Evolutionary conservation across 1,284 basidiomycete species (phyloP).

Genomic region (Malassezia yamatoensis): DNA sequence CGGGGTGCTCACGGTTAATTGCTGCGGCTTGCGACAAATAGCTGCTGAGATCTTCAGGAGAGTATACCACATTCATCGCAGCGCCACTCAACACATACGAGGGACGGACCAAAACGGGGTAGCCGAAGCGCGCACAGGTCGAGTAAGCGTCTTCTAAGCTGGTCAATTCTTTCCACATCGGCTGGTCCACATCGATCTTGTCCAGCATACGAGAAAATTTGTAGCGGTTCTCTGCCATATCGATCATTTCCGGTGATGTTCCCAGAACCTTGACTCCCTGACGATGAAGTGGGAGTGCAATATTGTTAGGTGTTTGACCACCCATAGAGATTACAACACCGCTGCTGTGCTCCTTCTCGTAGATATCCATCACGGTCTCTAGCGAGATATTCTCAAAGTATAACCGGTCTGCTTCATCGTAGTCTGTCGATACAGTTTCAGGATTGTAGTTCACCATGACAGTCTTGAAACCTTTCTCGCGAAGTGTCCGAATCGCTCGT

Average conservation of each 20-base stretch:
- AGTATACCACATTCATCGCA: constrained; percentile 95
- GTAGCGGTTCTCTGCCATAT: constrained; percentile 95
- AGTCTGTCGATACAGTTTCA: constrained; percentile 98
- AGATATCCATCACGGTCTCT: constrained; percentile 99
- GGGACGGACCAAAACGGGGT: constrained; percentile 50
- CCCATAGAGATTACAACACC: constrained; percentile 95
- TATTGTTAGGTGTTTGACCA: constrained; percentile 77
- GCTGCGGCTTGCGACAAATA: constrained; percentile 86
- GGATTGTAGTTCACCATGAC: constrained; percentile 99
- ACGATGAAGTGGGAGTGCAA: constrained; percentile 86
- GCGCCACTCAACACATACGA: constrained; percentile 90
- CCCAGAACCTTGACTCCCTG: constrained; percentile 85
- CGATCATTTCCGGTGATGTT: constrained; percentile 88
- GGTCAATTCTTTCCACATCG: constrained; percentile 86
- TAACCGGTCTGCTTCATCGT: constrained; percentile 93
- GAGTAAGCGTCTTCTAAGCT: constrained; percentile 84
- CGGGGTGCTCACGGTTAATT: constrained; percentile 91
- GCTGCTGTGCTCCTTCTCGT: constrained; percentile 82
- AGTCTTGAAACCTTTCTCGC: constrained; percentile 83
- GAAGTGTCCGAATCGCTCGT: constrained; percentile 81
- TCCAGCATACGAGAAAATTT: constrained; percentile 97
- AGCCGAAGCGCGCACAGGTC: constrained; percentile 57
- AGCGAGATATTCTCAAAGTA: constrained; percentile 98
- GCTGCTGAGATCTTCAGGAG: constrained; percentile 60
- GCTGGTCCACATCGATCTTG: constrained; percentile 89